A percentile compares a stretch with the other conserved stretches of the same genome.
phyloP scores from a whole-genome alignment of 2,329 filamentous ascomycete genomes.

The Calonectria multiphialidica region DNA sequence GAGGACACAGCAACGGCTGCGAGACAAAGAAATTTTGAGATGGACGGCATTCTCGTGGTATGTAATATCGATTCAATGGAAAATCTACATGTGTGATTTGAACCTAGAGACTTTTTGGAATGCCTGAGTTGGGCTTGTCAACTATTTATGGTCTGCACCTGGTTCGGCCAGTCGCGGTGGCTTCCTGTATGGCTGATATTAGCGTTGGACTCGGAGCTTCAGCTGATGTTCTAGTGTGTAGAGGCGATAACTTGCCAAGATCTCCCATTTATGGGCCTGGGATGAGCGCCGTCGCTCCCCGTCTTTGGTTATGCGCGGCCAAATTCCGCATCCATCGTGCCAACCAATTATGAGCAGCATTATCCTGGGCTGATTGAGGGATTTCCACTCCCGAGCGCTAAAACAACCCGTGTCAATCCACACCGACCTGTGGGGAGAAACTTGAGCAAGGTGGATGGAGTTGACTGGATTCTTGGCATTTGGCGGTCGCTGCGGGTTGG shows the following conservation, averaged over 20 bases:
- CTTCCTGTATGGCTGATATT: background rate
- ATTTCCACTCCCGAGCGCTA: background rate
- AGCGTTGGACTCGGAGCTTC: background rate
- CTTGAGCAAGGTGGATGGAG: background rate
- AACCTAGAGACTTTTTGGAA: too few species aligned
- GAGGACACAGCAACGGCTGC: background rate
- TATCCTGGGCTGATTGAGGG: background rate
- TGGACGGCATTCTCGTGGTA: background rate
- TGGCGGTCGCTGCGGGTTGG: background rate
- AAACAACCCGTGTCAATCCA: background rate
- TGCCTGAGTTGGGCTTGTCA: background rate
- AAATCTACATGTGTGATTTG: background rate
- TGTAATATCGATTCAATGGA: background rate
- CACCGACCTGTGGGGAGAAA: background rate
- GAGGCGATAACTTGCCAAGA: background rate
- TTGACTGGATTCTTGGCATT: background rate
- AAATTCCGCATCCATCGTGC: background rate
- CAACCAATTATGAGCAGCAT: background rate
- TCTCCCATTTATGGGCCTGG: background rate
- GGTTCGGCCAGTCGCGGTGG: background rate
- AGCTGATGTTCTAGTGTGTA: background rate
- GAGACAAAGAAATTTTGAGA: background rate
- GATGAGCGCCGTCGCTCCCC: background rate
- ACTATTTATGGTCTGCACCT: background rate
- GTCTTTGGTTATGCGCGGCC: background rate